A percentile compares a stretch with the other conserved stretches of the same genome.
Conservation (phyloP, 805 yeast genomes). For the Cyberlindnera samutprakarnensis region DNA sequence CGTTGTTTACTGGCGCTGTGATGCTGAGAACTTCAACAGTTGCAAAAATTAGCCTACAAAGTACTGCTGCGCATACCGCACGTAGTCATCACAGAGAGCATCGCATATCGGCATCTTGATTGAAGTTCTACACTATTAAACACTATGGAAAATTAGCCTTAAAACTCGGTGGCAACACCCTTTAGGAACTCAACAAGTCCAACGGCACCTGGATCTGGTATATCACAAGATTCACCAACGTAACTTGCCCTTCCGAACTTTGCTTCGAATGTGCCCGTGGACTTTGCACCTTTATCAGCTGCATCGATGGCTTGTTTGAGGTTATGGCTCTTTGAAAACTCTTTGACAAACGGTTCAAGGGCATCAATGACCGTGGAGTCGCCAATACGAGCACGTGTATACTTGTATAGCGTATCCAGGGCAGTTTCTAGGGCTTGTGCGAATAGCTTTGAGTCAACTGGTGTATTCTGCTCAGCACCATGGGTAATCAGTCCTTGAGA, state of each 20-base stretch:
- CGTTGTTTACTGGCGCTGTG: too few species aligned
- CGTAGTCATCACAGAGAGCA: too few species aligned
- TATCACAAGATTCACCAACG: conserved; percentile 59
- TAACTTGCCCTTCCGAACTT: conserved; percentile 92
- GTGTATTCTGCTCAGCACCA: conserved; percentile 20
- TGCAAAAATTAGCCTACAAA: too few species aligned
- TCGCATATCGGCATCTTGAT: too few species aligned
- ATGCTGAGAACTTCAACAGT: too few species aligned
- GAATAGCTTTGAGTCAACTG: conserved; percentile 24
- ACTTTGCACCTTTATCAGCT: conserved; percentile 68
- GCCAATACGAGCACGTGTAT: conserved; percentile 84
- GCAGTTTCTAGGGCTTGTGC: conserved; percentile 50
- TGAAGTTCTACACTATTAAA: too few species aligned
- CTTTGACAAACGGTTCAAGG: conserved; percentile 75
- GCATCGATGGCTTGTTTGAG: conserved; percentile 55
- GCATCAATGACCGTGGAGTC: conserved; percentile 89
- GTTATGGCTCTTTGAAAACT: conserved; percentile 43
- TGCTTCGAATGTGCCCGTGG: conserved; percentile 69
- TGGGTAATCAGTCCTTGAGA: conserved; percentile 40
- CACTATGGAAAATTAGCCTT: too few species aligned
- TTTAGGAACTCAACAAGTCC: conserved; percentile 58
- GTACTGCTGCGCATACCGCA: too few species aligned
- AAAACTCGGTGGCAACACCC: conserved; percentile 23
- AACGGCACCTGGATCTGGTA: conserved; percentile 94
- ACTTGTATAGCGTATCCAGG: conserved; percentile 65